Percentiles rank a stretch among this genome's conserved stretches.
Conservation (phyloP, 2,329 filamentous ascomycete species). For the Colletotrichum tofieldiae region DNA sequence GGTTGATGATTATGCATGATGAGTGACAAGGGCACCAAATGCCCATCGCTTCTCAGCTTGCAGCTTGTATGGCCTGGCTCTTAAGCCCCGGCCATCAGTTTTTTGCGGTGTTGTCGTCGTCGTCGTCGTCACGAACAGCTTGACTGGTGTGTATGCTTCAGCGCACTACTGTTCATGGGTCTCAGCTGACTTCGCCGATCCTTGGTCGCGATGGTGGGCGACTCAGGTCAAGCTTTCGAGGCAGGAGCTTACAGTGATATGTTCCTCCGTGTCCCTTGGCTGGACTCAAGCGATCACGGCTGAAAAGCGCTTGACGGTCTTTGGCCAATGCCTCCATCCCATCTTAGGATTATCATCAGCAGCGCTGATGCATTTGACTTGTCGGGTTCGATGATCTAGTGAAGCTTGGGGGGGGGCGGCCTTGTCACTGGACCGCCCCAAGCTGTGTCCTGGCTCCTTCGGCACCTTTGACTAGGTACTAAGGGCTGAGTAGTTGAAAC, state of each 20-base stretch:
- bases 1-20: not conserved
- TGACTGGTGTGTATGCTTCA: conserved; percentile 8
- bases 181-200: conserved; percentile 25
- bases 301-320: not conserved
- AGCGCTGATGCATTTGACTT: not conserved
- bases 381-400: not conserved
- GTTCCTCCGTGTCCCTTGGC: not conserved
- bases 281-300: not conserved
- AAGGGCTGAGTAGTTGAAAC: not conserved
- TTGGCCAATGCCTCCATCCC: not conserved
- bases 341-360: not conserved
- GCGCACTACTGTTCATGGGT: conserved; percentile 15
- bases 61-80: not conserved
- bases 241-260: not conserved
- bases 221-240: not conserved
- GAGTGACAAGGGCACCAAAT: not conserved
- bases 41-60: not conserved
- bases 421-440: not conserved
- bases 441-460: not conserved
- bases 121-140: conserved; percentile 6
- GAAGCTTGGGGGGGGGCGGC: not conserved
- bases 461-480: not conserved
- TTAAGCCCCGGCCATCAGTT: conserved; percentile 5
- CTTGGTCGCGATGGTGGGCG: not conserved
- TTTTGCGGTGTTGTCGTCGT: not conserved